Conservation (phyloP, 2,329 filamentous ascomycete species). For the Fusarium drepaniforme region DNA sequence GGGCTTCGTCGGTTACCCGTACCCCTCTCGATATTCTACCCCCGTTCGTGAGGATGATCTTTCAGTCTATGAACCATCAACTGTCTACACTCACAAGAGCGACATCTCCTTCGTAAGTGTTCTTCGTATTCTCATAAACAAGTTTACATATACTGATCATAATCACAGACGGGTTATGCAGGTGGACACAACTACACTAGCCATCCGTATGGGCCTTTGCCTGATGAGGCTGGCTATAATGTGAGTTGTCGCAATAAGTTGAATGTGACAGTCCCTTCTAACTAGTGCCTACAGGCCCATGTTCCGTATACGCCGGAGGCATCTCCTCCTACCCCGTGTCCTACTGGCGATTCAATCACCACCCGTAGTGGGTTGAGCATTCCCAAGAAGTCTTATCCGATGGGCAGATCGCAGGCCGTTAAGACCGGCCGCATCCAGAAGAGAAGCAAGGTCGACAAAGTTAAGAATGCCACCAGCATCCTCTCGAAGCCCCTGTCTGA, state of each 20-base stretch:
- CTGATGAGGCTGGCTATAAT: slow-evolving; percentile 37
- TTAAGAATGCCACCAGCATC: slow-evolving; percentile 55
- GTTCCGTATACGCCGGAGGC: slow-evolving; percentile 59
- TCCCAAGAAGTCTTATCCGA: slow-evolving; percentile 34
- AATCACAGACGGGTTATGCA: slow-evolving; percentile 26
- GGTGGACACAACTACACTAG: slow-evolving; percentile 16
- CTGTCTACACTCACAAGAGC: slow-evolving; percentile 32
- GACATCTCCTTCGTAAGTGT: slow-evolving; percentile 34
- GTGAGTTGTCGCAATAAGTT: slow-evolving; percentile 20
- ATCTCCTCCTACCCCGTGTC: slow-evolving; percentile 58
- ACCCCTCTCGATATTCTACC: slow-evolving; percentile 32
- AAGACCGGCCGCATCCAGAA: slow-evolving; percentile 41
- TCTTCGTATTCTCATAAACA: not conserved
- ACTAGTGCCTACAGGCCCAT: slow-evolving; percentile 24
- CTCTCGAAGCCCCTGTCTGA: slow-evolving; percentile 78
- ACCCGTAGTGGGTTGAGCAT: slow-evolving; percentile 53
- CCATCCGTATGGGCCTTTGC: slow-evolving; percentile 35
- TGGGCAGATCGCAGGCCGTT: slow-evolving; percentile 23
- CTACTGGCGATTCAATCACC: slow-evolving; percentile 44
- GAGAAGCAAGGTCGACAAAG: slow-evolving; percentile 47
- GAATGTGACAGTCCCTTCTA: not conserved
- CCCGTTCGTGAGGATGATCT: slow-evolving; percentile 36
- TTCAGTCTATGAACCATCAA: slow-evolving; percentile 30
- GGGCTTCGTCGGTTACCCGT: slow-evolving; percentile 15
- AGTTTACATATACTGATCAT: not conserved